These are phyloP conservation scores for Amanita jacksonii DNA, from an alignment of 768 basidiomycete species.

Conservation along the genomic window DNA sequence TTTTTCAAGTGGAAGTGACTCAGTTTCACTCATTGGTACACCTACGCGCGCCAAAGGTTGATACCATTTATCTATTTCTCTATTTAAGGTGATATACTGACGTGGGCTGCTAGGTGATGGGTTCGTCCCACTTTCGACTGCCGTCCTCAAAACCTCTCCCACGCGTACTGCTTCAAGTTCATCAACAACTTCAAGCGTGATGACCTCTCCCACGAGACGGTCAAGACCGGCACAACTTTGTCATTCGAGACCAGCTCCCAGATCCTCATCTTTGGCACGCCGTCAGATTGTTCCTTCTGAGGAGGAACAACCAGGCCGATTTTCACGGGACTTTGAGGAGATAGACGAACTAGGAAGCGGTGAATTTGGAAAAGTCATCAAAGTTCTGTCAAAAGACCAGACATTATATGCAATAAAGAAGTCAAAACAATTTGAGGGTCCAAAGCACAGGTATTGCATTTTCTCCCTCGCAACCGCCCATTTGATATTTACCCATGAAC, in stretches of 20 bases:
- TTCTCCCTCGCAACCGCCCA: too few species aligned
- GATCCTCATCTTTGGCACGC: conserved; percentile 16
- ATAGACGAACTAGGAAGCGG: conserved; percentile 81
- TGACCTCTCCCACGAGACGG: conserved; percentile 37
- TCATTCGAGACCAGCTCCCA: conserved; percentile 14
- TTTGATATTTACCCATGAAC: too few species aligned
- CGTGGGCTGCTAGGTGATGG: neutral
- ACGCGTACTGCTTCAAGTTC: conserved; percentile 51
- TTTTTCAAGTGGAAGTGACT: conserved; percentile 70
- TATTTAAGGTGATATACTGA: conserved; percentile 5
- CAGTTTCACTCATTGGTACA: conserved; percentile 43
- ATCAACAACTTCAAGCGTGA: conserved; percentile 37
- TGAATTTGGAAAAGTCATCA: conserved; percentile 90
- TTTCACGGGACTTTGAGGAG: conserved; percentile 74
- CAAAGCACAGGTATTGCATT: conserved; percentile 84
- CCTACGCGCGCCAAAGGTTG: conserved; percentile 50
- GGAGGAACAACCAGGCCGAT: conserved; percentile 52
- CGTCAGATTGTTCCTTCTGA: conserved; percentile 30
- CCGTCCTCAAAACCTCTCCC: conserved; percentile 27
- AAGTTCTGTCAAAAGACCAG: conserved; percentile 62
- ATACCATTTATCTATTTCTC: conserved; percentile 21
- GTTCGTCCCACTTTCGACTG: conserved; percentile 36
- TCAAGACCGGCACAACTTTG: conserved; percentile 20
- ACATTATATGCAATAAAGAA: conserved; percentile 85
- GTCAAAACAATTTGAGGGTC: conserved; percentile 87